phyloP scores from a whole-genome alignment of 176 grass and related monocot genomes.

The Echinochloa phyllopogon region DNA sequence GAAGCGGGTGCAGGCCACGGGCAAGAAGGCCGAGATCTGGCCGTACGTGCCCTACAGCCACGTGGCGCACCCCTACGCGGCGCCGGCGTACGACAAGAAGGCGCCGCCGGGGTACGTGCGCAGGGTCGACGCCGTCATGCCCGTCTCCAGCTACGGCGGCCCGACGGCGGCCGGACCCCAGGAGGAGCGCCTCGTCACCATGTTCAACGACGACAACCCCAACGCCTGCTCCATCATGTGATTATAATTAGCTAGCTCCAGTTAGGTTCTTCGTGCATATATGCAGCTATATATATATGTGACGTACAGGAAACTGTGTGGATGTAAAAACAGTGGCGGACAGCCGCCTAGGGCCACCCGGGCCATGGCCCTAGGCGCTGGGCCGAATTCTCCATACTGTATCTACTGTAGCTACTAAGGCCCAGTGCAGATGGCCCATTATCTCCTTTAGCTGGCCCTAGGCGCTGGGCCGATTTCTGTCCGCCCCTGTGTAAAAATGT shows the following conservation, averaged over 20 bases:
- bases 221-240: constrained; percentile 99
- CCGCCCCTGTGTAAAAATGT: background rate
- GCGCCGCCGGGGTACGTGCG: constrained; percentile 88
- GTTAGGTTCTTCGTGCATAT: no score
- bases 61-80: constrained; percentile 72
- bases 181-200: constrained; percentile 72
- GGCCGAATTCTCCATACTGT: no score
- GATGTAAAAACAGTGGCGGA: no score
- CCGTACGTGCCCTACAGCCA: constrained; percentile 91
- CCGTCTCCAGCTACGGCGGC: constrained; percentile 57
- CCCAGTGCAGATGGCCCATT: no score
- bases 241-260: background rate
- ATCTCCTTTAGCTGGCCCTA: no score
- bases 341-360: no score
- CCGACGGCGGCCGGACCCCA: constrained; percentile 41
- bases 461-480: no score
- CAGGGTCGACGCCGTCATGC: constrained; percentile 67
- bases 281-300: background rate
- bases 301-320: background rate
- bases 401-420: no score
- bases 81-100: constrained; percentile 70
- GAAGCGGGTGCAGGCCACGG: constrained; percentile 80
- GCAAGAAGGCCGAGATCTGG: constrained; percentile 97
- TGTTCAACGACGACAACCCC: constrained; percentile 97
- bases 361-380: no score